A percentile compares a stretch with the other conserved stretches of the same genome.
phyloP scores from a whole-genome alignment of 2,329 filamentous ascomycete species.

The Ceratocystis cacaofunesta region DNA sequence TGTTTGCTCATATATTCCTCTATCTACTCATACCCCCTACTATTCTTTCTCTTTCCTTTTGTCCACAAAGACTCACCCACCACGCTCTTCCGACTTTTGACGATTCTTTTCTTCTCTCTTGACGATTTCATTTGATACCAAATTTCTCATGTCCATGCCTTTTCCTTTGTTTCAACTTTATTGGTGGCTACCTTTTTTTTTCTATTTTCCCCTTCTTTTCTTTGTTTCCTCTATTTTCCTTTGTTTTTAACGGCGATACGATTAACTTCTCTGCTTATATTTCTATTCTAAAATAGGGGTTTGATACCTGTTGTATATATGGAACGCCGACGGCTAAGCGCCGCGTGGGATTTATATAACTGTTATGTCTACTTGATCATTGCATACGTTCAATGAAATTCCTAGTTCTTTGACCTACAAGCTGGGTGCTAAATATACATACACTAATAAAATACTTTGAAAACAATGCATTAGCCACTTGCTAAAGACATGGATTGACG shows the following conservation, averaged over 20 bases:
- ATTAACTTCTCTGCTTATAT: neutral
- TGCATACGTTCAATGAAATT: neutral
- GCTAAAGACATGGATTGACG: too few species aligned
- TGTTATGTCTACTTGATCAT: neutral
- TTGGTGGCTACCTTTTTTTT: neutral
- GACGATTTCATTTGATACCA: slow-evolving; percentile 7
- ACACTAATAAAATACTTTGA: neutral
- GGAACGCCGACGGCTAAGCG: neutral
- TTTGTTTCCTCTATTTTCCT: neutral
- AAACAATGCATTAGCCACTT: neutral
- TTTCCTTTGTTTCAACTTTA: neutral
- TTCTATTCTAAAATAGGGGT: neutral
- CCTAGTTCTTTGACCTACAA: neutral
- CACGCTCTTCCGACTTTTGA: neutral
- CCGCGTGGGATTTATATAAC: neutral
- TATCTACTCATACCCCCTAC: neutral
- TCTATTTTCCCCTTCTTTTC: neutral
- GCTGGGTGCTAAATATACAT: neutral
- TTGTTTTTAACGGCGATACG: neutral
- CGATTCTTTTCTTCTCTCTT: neutral
- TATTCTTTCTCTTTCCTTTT: neutral
- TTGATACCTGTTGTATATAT: neutral
- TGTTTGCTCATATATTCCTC: slow-evolving; percentile 6
- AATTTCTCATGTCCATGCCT: slow-evolving; percentile 1
- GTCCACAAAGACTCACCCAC: neutral